A percentile compares a stretch with the other conserved stretches of the same genome.
Conservation (phyloP, 176 grass and related monocot species). For the Guadua angustifolia region DNA sequence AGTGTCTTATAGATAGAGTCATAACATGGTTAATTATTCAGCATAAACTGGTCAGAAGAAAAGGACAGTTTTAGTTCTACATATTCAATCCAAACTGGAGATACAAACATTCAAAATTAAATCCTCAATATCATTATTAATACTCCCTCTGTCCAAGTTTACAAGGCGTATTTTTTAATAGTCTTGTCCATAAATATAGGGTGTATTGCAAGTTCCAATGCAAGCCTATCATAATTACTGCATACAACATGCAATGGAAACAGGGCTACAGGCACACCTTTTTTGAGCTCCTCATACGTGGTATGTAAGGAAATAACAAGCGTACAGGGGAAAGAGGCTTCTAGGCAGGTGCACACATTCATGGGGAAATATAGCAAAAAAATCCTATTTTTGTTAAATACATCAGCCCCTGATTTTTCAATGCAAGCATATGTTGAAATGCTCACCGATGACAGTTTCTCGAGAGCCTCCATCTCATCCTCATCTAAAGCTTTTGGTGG, state of each 20-base stretch:
- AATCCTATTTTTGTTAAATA: not conserved
- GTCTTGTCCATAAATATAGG: no score
- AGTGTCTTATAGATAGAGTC: no score
- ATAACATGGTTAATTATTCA: no score
- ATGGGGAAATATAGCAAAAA: constrained; percentile 1
- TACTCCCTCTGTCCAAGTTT: no score
- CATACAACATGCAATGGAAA: not conserved
- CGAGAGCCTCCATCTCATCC: constrained; percentile 87
- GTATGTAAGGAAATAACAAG: not conserved
- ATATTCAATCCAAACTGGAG: no score
- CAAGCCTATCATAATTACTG: not conserved
- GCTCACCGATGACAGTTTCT: constrained; percentile 74
- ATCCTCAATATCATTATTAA: no score
- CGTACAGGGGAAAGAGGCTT: not conserved
- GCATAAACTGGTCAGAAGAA: no score
- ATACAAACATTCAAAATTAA: no score
- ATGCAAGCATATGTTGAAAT: constrained; percentile 29
- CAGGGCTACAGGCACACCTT: not conserved
- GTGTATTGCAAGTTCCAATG: no score
- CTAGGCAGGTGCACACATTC: not conserved
- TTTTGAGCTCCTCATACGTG: not conserved
- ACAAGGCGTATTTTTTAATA: no score
- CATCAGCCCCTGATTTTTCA: constrained; percentile 12
- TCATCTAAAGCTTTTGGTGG: constrained; percentile 97
- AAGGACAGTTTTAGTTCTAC: no score